phyloP scores from a whole-genome alignment of 78 protist species.

The Corallochytrium limacisporum region DNA sequence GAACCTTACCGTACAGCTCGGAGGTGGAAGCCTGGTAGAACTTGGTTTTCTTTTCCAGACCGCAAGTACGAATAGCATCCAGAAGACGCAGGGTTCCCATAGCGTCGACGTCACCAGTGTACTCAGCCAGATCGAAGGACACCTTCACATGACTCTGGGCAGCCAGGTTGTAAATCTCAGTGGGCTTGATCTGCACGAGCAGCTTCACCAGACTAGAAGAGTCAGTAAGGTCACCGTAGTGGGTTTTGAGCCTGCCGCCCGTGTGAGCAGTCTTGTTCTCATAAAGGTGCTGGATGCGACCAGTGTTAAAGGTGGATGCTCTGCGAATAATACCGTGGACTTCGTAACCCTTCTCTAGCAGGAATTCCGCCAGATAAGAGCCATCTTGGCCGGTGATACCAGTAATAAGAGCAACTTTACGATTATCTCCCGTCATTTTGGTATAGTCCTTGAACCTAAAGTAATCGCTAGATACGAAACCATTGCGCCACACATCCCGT shows the following conservation, averaged over 20 bases:
- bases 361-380: slow-evolving; percentile 79
- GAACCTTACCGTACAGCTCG: slow-evolving; percentile 83
- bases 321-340: slow-evolving; percentile 87
- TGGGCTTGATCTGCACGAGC: slow-evolving; percentile 44
- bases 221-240: slow-evolving; percentile 85
- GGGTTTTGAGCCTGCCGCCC: slow-evolving; percentile 25
- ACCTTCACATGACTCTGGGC: slow-evolving; percentile 73
- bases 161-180: slow-evolving; percentile 74
- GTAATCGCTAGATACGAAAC: too few species aligned
- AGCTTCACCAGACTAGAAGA: slow-evolving; percentile 27
- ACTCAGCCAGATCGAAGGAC: slow-evolving; percentile 80
- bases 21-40: slow-evolving; percentile 60
- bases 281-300: slow-evolving; percentile 66
- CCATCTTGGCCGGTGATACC: slow-evolving; percentile 94
- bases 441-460: too few species aligned
- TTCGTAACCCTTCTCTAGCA: slow-evolving; percentile 61
- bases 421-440: too few species aligned
- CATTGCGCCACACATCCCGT: background rate
- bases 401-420: slow-evolving; percentile 74
- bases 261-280: background rate
- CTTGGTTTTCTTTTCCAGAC: slow-evolving; percentile 23
- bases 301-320: slow-evolving; percentile 68
- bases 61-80: slow-evolving; percentile 75
- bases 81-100: slow-evolving; percentile 72
- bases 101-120: slow-evolving; percentile 81